A percentile compares a stretch with the other conserved stretches of the same genome.
These are phyloP conservation scores for Pseudogymnoascus sp. DNA, from an alignment of 2,329 filamentous ascomycete species.

Conservation along the genomic window DNA sequence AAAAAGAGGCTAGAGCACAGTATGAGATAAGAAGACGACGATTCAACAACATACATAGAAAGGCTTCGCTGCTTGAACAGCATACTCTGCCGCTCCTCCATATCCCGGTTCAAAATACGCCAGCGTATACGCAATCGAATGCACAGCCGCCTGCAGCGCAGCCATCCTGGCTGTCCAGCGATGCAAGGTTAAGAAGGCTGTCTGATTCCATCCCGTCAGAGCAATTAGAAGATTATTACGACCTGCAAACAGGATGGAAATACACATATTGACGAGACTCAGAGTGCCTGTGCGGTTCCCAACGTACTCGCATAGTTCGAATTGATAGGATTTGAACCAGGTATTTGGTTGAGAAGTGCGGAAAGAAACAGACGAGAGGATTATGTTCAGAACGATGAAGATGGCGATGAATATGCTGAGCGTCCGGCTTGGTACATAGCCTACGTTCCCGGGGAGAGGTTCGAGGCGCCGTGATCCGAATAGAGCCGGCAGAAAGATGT, in stretches of 20 bases:
- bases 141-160: conserved; percentile 37
- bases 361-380: conserved; percentile 11
- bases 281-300: conserved; percentile 15
- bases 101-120: conserved; percentile 24
- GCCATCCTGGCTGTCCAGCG: conserved; percentile 40
- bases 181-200: conserved; percentile 24
- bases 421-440: conserved; percentile 16
- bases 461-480: not conserved
- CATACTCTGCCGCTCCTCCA: conserved; percentile 5
- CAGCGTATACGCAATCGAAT: conserved; percentile 35
- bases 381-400: conserved; percentile 12
- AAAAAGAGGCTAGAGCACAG: not conserved
- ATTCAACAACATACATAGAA: conserved; percentile 10
- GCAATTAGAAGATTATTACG: conserved; percentile 18
- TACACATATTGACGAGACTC: conserved; percentile 14
- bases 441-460: conserved; percentile 11
- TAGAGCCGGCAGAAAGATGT: not conserved
- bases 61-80: conserved; percentile 6
- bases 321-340: conserved; percentile 7
- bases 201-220: conserved; percentile 10
- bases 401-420: conserved; percentile 12
- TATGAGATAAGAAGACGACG: not conserved
- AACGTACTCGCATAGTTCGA: conserved; percentile 12
- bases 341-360: conserved; percentile 8
- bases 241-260: conserved; percentile 15